A percentile compares a stretch with the other conserved stretches of the same genome.
Evolutionary conservation across 345 rosid species (phyloP).

Genomic region (Limnanthes douglasii): DNA sequence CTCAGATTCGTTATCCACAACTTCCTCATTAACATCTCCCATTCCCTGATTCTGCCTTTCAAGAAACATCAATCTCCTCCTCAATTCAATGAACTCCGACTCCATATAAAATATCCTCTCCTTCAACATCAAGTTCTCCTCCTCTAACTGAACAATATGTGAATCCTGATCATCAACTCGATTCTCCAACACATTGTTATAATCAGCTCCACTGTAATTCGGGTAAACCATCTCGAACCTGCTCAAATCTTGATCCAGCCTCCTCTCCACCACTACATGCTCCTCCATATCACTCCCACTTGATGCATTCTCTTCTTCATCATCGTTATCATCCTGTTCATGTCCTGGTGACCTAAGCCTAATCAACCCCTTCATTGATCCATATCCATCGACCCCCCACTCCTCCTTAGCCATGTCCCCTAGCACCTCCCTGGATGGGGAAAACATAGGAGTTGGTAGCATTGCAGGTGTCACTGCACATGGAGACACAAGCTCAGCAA

Average conservation of each 20-base stretch:
- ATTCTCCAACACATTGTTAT: conserved; percentile 71
- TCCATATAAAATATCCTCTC: conserved; percentile 91
- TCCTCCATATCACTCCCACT: conserved; percentile 98
- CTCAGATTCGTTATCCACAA: conserved; percentile 51
- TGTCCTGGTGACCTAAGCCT: conserved; percentile 59
- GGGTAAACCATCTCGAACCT: conserved; percentile 98
- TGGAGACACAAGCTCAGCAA: conserved; percentile 81
- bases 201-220: conserved; percentile 33
- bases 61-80: conserved; percentile 70
- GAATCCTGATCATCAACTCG: conserved; percentile 93
- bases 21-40: conserved; percentile 43
- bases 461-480: conserved; percentile 88
- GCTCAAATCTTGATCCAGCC: conserved; percentile 92
- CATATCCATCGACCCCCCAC: conserved; percentile 98
- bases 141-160: conserved; percentile 83
- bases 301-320: conserved; percentile 79
- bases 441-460: conserved; percentile 71
- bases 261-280: conserved; percentile 84
- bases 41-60: conserved; percentile 47
- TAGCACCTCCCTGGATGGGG: conserved; percentile 73
- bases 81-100: conserved; percentile 72
- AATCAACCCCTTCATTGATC: conserved; percentile 94
- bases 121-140: conserved; percentile 81
- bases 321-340: conserved; percentile 44
- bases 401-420: conserved; percentile 97